Evolutionary conservation across 1,139 yeast genomes (phyloP).

Genomic region (Geotrichum carabidarum): DNA sequence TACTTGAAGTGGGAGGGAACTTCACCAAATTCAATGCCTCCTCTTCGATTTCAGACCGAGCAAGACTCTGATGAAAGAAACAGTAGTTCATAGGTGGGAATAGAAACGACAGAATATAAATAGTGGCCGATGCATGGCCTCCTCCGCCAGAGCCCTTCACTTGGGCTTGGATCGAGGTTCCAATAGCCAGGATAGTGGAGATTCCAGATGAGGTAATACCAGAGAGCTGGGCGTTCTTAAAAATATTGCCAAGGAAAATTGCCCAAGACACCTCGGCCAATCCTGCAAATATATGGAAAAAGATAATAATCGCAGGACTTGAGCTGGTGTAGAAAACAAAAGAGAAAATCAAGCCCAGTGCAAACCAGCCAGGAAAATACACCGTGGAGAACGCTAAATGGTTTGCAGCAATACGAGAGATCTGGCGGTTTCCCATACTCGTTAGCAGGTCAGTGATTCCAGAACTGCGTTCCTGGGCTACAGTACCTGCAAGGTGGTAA

Average conservation of each 20-base stretch:
- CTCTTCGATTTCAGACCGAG: conserved; percentile 30
- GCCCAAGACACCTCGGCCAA: conserved; percentile 35
- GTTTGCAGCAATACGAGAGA: conserved; percentile 30
- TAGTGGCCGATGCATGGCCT: conserved; percentile 27
- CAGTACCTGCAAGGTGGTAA: conserved; percentile 36
- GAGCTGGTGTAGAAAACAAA: conserved; percentile 29
- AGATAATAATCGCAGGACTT: conserved; percentile 32
- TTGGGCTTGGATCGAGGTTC: conserved; percentile 34
- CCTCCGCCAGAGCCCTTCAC: conserved; percentile 28
- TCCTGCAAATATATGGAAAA: conserved; percentile 37
- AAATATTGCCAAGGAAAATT: conserved; percentile 34
- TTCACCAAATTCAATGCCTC: conserved; percentile 28
- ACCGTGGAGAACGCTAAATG: conserved; percentile 32
- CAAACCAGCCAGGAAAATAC: conserved; percentile 36
- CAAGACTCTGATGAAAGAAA: conserved; percentile 32
- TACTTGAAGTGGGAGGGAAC: conserved; percentile 30
- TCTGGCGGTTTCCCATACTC: conserved; percentile 34
- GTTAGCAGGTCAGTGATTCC: conserved; percentile 35
- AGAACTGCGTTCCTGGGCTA: conserved; percentile 36
- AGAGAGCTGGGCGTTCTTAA: conserved; percentile 35
- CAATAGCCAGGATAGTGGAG: conserved; percentile 35
- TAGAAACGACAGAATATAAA: conserved; percentile 33
- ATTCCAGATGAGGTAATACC: conserved; percentile 37
- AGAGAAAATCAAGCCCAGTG: conserved; percentile 30
- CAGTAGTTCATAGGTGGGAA: conserved; percentile 39